Evolutionary conservation across 169 alveolate species (phyloP).

Genomic region (Condylostoma magnum): DNA sequence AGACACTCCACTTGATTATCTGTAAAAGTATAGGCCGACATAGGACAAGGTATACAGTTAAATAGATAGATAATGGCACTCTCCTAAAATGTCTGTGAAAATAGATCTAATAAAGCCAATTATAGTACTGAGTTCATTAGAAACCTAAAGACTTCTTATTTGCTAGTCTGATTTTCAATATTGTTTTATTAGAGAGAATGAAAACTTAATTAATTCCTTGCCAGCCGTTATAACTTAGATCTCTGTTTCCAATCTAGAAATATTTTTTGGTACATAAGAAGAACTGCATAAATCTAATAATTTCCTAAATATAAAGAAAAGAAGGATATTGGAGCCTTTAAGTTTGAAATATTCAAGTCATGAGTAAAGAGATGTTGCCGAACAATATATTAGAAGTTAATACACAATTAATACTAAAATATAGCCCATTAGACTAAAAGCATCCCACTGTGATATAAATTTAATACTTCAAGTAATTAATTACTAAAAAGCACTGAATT

Average conservation of each 20-base stretch:
- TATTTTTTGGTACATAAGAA: neutral
- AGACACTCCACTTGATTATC: slow-evolving; percentile 11
- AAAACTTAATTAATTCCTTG: neutral
- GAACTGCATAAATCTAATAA: neutral
- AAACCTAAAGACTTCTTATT: slow-evolving; percentile 4
- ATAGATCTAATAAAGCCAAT: neutral
- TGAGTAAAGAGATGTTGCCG: neutral
- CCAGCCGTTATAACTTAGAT: neutral
- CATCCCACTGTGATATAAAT: slow-evolving; percentile 12
- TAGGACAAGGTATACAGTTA: neutral
- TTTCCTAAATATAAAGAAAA: neutral
- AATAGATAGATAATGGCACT: neutral
- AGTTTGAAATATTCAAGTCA: neutral
- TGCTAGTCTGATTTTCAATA: slow-evolving; percentile 1
- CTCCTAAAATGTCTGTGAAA: neutral
- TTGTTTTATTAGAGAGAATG: neutral
- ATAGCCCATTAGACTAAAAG: neutral
- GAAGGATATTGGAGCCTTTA: slow-evolving; percentile 16
- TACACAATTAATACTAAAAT: neutral
- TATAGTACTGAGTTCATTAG: neutral
- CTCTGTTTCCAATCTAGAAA: neutral
- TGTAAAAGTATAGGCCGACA: slow-evolving; percentile 8
- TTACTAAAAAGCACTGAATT: neutral
- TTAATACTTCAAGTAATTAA: neutral
- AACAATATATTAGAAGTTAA: neutral